A percentile compares a stretch with the other conserved stretches of the same genome.
Evolutionary conservation across 1,139 yeast genomes (phyloP).

Genomic region (Suhomyces chickasaworum): DNA sequence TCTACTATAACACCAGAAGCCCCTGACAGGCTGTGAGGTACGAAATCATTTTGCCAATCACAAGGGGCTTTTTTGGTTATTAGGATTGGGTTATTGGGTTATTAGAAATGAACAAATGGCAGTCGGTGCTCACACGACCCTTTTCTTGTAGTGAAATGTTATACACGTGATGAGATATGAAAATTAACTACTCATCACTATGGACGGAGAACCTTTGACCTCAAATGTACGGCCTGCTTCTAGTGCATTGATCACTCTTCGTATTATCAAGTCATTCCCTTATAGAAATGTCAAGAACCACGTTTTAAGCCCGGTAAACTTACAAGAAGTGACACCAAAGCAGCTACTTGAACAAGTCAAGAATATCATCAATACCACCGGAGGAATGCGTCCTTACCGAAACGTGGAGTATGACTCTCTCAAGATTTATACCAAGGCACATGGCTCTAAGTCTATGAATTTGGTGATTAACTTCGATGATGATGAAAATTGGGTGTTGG

Average conservation of each 20-base stretch:
- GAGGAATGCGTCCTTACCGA: conserved; percentile 80
- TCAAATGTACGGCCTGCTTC: conserved; percentile 68
- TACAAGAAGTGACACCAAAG: conserved; percentile 66
- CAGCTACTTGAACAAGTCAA: conserved; percentile 54
- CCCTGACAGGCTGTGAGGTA: not conserved
- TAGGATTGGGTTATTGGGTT: no score
- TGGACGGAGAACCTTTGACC: conserved; percentile 52
- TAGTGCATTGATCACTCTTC: conserved; percentile 74
- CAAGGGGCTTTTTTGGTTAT: no score
- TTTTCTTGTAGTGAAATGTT: not conserved
- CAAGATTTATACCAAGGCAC: conserved; percentile 91
- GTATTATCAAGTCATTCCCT: conserved; percentile 89
- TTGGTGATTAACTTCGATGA: conserved; percentile 86
- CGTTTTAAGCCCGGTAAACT: conserved; percentile 70
- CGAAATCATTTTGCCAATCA: no score
- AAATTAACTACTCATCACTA: conserved; percentile 2
- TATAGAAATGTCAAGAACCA: conserved; percentile 87
- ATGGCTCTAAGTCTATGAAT: conserved; percentile 91
- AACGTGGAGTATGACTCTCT: conserved; percentile 74
- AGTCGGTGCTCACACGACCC: conserved; percentile 1
- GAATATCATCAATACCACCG: conserved; percentile 59
- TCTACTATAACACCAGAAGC: not conserved
- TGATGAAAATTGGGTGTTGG: conserved; percentile 68
- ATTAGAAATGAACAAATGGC: no score
- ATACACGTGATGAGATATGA: conserved; percentile 3